phyloP scores from a whole-genome alignment of 192 early-diverging fungal species.

The Backusella sp. region DNA sequence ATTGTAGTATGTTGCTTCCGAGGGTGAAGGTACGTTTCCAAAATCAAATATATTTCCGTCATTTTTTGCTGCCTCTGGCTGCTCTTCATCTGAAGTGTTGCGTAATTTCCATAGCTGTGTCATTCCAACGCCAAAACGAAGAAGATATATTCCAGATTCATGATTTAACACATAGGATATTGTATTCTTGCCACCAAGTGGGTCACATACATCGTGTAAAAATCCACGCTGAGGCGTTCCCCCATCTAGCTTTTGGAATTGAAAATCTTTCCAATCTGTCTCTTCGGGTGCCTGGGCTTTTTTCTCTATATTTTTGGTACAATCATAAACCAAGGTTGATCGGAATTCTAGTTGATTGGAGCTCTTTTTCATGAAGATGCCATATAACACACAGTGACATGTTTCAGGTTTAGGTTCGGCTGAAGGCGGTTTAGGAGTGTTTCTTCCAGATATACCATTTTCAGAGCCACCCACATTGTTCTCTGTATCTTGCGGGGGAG shows the following conservation, averaged over 20 bases:
- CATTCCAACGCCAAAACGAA: neutral
- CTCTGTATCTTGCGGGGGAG: neutral
- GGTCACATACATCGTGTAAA: neutral
- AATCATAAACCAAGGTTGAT: neutral
- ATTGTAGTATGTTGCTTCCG: neutral
- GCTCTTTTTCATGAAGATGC: neutral
- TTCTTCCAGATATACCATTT: neutral
- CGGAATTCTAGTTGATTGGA: neutral
- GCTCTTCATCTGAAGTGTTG: no score
- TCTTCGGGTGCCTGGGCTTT: neutral
- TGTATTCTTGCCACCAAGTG: neutral
- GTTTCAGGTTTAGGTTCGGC: neutral
- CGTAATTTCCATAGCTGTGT: neutral
- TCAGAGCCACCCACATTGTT: neutral
- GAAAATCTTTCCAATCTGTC: neutral
- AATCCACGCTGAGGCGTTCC: neutral
- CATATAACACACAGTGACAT: neutral
- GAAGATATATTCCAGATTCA: neutral
- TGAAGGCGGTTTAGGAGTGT: neutral
- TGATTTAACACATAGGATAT: neutral
- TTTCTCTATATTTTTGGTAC: neutral
- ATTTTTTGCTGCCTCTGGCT: neutral
- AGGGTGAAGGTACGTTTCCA: neutral
- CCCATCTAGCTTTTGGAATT: neutral
- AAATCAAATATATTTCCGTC: neutral